Base-by-base conservation (phyloP, 2,329 filamentous ascomycete genomes). In the Ambrosiella beaveri region DNA sequence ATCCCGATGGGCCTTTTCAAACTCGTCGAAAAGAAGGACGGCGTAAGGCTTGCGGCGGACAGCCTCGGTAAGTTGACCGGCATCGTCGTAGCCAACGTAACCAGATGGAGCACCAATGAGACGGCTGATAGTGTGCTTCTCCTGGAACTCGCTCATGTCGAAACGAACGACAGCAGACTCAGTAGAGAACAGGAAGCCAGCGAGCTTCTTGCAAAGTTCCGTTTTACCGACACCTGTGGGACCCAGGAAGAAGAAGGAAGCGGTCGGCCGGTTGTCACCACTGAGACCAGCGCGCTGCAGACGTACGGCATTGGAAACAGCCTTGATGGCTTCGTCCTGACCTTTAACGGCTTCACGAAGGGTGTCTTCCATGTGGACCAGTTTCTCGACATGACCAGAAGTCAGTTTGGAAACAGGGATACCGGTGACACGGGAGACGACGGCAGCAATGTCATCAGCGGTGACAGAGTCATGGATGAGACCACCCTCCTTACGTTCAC, bases 211-310 rank as follows among this genome's bases (percentile, higher is more conserved):
- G 76, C 90, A 95, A 1, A 97, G 80, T 67, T 97, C 90, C 2
- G 93, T 98, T 74, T 97, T 98, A 59, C 93, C 93, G 15, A 96
- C 91, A 66, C 93, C 93, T 0, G 93, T 97, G 4, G 93, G 93
- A 0, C 93, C 93, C 2, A 97, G 78, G 78, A 97, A 96, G 84
- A 97, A 96, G 74, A 97, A 96, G 0, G 86, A 94, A 0, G 91
- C 93, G 5, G 95, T 76, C 0, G 93, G 93, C 0, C 89, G 79
- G 68, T 96, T 95, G 65, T 96, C 88, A 39, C 89, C 89, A 61
- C 86, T 94, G 7, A 97, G 75, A 0, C 93, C 93, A 7, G 93
- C 93, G 63, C 93, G 80, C 70, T 97, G 93, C 75, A 96, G 85
- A 17, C 93, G 82, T 7, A 98, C 91, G 0, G 93, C 93, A 66